Percentiles rank a stretch among this genome's conserved stretches.
Conservation (phyloP, 345 rosid genomes). For the Crucihimalaya himalaica region DNA sequence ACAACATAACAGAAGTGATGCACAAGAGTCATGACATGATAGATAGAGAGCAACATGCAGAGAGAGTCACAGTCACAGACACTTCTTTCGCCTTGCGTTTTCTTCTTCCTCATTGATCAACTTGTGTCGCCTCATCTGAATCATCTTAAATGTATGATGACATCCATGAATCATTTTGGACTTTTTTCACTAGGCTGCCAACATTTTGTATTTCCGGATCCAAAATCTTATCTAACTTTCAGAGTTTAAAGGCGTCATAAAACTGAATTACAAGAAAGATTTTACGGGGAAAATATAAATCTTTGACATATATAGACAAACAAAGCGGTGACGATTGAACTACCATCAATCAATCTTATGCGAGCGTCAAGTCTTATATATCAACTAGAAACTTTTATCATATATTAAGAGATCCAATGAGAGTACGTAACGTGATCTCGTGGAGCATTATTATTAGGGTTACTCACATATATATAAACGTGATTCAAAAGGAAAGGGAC, state of each 20-base stretch:
- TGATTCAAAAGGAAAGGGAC: slow-evolving; percentile 58
- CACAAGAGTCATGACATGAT: not conserved
- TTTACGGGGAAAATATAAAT: not conserved
- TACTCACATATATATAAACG: slow-evolving; percentile 11
- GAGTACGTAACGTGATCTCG: not conserved
- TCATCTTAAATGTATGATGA: not conserved
- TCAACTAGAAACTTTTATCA: slow-evolving; percentile 12
- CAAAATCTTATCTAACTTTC: not conserved
- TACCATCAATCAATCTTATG: not conserved
- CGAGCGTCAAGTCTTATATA: not conserved
- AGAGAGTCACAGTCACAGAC: not conserved
- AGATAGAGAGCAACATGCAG: not conserved
- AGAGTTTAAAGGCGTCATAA: not conserved
- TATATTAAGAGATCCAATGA: slow-evolving; percentile 8
- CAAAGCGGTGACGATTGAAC: slow-evolving; percentile 10
- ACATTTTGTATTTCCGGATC: not conserved
- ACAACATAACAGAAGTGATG: not conserved
- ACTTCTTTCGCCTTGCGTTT: not conserved
- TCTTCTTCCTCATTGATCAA: not conserved
- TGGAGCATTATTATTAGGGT: not conserved
- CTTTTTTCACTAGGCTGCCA: not conserved
- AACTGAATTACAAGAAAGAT: not conserved
- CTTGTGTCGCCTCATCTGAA: not conserved
- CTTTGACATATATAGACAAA: slow-evolving; percentile 2
- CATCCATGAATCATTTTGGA: not conserved